Evolutionary conservation across 169 alveolate species (phyloP).

Genomic region (Eimeria sp.): DNA sequence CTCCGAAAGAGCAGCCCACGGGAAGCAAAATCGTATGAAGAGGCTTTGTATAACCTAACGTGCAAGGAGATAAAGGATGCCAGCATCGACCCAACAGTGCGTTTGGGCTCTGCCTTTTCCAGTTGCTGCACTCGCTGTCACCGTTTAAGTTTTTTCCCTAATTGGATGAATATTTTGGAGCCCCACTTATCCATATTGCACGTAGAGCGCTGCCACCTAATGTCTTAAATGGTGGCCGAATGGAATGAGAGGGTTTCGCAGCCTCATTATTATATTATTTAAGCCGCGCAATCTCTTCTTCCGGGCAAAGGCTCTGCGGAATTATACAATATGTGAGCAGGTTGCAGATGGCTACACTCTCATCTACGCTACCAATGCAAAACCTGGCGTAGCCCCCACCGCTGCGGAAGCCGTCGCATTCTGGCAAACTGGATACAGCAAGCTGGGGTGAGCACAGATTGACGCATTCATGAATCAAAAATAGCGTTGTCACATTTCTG

Average conservation of each 20-base stretch:
- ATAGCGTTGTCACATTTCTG: not conserved
- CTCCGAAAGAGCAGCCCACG: not conserved
- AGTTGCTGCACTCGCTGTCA: not conserved
- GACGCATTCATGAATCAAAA: not conserved
- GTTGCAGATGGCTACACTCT: conserved; percentile 14
- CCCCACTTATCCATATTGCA: not conserved
- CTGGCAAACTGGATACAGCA: conserved; percentile 28
- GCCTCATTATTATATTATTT: not conserved
- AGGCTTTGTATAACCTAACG: conserved; percentile 1
- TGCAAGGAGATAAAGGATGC: not conserved
- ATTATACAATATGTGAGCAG: not conserved
- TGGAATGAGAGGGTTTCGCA: not conserved
- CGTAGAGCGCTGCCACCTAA: not conserved
- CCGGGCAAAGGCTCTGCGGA: not conserved
- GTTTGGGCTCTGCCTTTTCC: not conserved
- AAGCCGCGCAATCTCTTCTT: not conserved
- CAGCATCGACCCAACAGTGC: conserved; percentile 17
- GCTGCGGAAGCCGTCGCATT: conserved; percentile 13
- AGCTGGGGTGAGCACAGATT: conserved; percentile 1
- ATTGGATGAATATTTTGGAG: not conserved
- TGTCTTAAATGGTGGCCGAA: not conserved
- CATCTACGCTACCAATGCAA: not conserved
- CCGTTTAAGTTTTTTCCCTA: not conserved
- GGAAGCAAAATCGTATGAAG: not conserved
- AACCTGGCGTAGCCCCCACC: not conserved